Percentiles rank a stretch among this genome's conserved stretches.
These are phyloP conservation scores for Naganishia vaughanmartiniae DNA, from an alignment of 768 basidiomycete genomes.

Conservation along the genomic window DNA sequence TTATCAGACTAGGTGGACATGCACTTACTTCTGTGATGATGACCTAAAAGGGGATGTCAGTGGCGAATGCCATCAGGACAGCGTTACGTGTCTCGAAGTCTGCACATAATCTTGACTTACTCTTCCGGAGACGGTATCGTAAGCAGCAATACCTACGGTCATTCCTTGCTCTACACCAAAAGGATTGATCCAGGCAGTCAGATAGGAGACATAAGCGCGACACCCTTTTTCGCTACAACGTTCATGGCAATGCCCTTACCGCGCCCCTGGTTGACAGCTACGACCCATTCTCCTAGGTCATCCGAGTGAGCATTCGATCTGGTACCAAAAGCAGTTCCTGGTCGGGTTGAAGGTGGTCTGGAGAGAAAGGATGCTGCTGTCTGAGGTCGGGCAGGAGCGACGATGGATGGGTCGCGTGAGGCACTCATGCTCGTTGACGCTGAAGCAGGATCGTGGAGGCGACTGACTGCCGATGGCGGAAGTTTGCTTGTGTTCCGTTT, in stretches of 20 bases:
- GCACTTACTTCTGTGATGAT: not conserved
- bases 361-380: slow-evolving; percentile 4
- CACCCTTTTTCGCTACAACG: not conserved
- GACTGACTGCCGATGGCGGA: no score
- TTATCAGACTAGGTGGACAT: not conserved
- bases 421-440: not conserved
- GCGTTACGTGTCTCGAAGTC: not conserved
- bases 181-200: not conserved
- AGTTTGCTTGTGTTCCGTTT: no score
- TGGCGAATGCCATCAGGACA: not conserved
- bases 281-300: slow-evolving; percentile 29
- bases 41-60: not conserved
- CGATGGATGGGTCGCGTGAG: not conserved
- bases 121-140: slow-evolving; percentile 74
- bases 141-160: slow-evolving; percentile 78
- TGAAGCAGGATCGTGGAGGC: not conserved
- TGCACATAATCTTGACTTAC: slow-evolving; percentile 50
- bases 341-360: slow-evolving; percentile 24
- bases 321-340: slow-evolving; percentile 24
- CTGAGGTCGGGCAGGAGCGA: not conserved
- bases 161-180: slow-evolving; percentile 53
- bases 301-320: slow-evolving; percentile 21
- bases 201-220: not conserved
- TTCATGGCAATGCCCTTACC: slow-evolving; percentile 19
- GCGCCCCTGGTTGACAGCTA: slow-evolving; percentile 36